Evolutionary conservation across 768 basidiomycete species (phyloP), one percentile per base, ranked within the genome.

Genomic region (Coprinopsis strossmayeri): DNA sequence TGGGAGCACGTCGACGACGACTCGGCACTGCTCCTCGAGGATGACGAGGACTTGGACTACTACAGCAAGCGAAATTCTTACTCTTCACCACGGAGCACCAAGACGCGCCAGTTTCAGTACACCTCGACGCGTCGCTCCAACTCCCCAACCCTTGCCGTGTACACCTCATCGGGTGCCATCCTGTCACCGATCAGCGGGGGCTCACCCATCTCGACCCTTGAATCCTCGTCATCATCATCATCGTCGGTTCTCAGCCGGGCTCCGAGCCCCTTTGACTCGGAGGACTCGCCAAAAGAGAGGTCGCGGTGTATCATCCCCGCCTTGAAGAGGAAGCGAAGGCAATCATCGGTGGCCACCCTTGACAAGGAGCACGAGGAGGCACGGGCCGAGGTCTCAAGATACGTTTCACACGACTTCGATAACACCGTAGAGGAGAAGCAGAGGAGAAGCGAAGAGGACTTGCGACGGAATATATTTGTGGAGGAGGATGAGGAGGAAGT

Each of bases 401-500:
- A 23, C 23, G 25, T 20, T 28, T 27, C 37, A 28, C 15, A 41
- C 11, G 40, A 49, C 7, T 49, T 41, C 17, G 48, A 49, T 15
- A 40, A 45, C 34, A 39, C 32, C 5, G 40, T 42, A 32, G 26
- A 50, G 15, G 18, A 24, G 23, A 34, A 30, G 49, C 21, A 17
- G 27, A 32, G 28, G 38, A 17, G 42, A 25, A 23, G 34, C 24
- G 23, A 28, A 38, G 55, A 53, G 28, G 52, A 52, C 30, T 7
- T 15, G 28, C 43, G 30, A 20, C 43, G 15, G 12, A 45, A 27
- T 45, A 27, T 25, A 32, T 45, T 45, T 23, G 43, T 45, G n/a
- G 55, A 57, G 30, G 48, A 51, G 17, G 27, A 26, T 12, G 48
- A 30, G 15, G 38, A 41, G 48, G 46, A 47, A 47, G 46, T 38